Evolutionary conservation across 2,329 filamentous ascomycete genomes (phyloP).

Genomic region (Fusarium robinianum): DNA sequence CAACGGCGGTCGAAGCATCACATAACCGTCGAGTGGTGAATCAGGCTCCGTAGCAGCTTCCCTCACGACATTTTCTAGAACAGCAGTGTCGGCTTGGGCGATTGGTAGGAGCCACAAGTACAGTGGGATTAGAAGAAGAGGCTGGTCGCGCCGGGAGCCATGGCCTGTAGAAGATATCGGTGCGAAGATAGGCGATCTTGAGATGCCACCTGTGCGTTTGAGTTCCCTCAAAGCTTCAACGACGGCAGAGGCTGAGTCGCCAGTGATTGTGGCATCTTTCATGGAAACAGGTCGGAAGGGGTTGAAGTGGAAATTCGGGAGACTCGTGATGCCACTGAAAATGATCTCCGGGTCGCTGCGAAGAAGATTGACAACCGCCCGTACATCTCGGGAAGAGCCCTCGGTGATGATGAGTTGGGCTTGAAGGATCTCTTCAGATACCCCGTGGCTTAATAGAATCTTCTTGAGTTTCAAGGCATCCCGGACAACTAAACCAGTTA

Average conservation of each 20-base stretch:
- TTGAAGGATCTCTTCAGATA: slow-evolving; percentile 1
- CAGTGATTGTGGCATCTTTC: slow-evolving; percentile 4
- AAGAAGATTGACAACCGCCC: slow-evolving; percentile 1
- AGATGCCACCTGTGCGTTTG: neutral
- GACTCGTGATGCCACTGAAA: slow-evolving; percentile 8
- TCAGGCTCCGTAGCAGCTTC: neutral
- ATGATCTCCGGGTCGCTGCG: slow-evolving; percentile 5
- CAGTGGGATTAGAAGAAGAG: slow-evolving; percentile 1
- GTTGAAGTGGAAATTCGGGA: neutral
- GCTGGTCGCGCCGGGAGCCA: slow-evolving; percentile 2
- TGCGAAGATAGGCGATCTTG: slow-evolving; percentile 1
- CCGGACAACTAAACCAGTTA: neutral
- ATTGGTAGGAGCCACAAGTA: slow-evolving; percentile 7
- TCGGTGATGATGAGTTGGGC: slow-evolving; percentile 1
- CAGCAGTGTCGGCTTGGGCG: slow-evolving; percentile 1
- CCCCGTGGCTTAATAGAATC: neutral
- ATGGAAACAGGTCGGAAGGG: slow-evolving; percentile 6
- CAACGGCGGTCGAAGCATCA: slow-evolving; percentile 5
- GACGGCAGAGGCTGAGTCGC: slow-evolving; percentile 2
- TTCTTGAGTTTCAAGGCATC: slow-evolving; percentile 9
- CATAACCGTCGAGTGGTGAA: slow-evolving; percentile 1
- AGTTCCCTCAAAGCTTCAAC: slow-evolving; percentile 2
- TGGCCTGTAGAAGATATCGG: slow-evolving; percentile 8
- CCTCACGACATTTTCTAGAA: neutral
- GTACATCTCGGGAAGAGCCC: slow-evolving; percentile 5